These are phyloP conservation scores for Mycena albidolilacea DNA, from an alignment of 768 basidiomycete species.

Conservation along the genomic window DNA sequence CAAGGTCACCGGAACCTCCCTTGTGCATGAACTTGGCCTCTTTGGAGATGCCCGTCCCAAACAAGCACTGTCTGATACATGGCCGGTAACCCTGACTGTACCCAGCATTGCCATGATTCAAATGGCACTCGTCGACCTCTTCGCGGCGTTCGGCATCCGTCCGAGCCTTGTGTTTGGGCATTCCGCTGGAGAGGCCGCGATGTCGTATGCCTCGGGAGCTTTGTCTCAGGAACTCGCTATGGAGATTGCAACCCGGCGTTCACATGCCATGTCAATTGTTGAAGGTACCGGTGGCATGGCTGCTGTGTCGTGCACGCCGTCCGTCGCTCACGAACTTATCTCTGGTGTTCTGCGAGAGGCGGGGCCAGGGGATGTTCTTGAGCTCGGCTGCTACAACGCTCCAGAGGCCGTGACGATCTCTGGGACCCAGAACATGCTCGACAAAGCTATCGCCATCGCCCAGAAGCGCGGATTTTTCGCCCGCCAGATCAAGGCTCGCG, in stretches of 20 bases:
- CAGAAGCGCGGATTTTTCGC: constrained; percentile 50
- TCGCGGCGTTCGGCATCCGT: constrained; percentile 51
- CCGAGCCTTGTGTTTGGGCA: constrained; percentile 60
- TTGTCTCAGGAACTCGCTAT: constrained; percentile 54
- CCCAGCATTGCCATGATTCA: too few species aligned
- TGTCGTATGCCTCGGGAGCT: constrained; percentile 61
- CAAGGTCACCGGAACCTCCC: constrained; percentile 50
- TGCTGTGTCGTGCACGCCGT: constrained; percentile 53
- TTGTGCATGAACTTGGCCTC: constrained; percentile 43
- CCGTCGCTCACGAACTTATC: constrained; percentile 47
- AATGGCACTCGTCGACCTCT: constrained; percentile 47
- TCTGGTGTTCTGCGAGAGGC: constrained; percentile 20
- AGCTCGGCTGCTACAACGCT: constrained; percentile 60
- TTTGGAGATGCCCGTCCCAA: neutral
- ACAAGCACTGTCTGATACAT: constrained; percentile 17
- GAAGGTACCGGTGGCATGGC: constrained; percentile 61
- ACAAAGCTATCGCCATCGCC: constrained; percentile 49
- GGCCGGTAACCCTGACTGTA: constrained; percentile 55
- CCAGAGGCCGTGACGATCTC: constrained; percentile 55
- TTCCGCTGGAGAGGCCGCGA: constrained; percentile 63
- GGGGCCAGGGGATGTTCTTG: constrained; percentile 41
- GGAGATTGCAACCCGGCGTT: constrained; percentile 59
- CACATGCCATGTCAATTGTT: constrained; percentile 50
- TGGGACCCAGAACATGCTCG: constrained; percentile 47
- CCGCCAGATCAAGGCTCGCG: constrained; percentile 52